These are phyloP conservation scores for Pezicula neosporulosa DNA, from an alignment of 2,329 filamentous ascomycete species.

Conservation along the genomic window DNA sequence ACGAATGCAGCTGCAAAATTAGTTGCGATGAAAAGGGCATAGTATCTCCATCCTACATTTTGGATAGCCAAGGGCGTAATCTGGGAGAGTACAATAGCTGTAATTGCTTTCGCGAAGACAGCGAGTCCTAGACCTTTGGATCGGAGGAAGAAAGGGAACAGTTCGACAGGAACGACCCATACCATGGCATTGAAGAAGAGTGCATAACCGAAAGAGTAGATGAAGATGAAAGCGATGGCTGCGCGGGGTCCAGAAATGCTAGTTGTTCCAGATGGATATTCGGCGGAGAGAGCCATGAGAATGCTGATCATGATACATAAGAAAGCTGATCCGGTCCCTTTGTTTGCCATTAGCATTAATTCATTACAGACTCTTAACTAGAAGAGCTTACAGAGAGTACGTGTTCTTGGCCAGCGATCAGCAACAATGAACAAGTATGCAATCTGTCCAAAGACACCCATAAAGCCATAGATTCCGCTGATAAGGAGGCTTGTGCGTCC, in stretches of 20 bases:
- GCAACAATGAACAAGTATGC: conserved; percentile 29
- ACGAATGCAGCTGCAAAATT: conserved; percentile 27
- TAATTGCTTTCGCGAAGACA: conserved; percentile 26
- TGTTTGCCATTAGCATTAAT: background rate
- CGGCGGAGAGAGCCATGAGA: conserved; percentile 22
- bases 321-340: conserved; percentile 11
- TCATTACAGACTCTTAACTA: conserved; percentile 8
- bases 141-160: conserved; percentile 30
- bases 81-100: conserved; percentile 27
- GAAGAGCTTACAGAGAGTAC: conserved; percentile 26
- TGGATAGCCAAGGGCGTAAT: conserved; percentile 33
- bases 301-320: conserved; percentile 14
- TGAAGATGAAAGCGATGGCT: conserved; percentile 34
- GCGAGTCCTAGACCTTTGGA: conserved; percentile 29
- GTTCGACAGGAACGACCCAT: conserved; percentile 30
- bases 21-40: conserved; percentile 33
- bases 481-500: conserved; percentile 30
- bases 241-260: conserved; percentile 26
- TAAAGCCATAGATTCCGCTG: conserved; percentile 32
- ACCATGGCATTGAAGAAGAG: conserved; percentile 35
- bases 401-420: conserved; percentile 30
- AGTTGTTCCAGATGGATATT: conserved; percentile 9
- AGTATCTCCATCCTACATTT: conserved; percentile 35
- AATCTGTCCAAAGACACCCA: conserved; percentile 32
- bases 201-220: conserved; percentile 33